Conservation (phyloP, 257 asterid genomes). For the Fraxinus americana region DNA sequence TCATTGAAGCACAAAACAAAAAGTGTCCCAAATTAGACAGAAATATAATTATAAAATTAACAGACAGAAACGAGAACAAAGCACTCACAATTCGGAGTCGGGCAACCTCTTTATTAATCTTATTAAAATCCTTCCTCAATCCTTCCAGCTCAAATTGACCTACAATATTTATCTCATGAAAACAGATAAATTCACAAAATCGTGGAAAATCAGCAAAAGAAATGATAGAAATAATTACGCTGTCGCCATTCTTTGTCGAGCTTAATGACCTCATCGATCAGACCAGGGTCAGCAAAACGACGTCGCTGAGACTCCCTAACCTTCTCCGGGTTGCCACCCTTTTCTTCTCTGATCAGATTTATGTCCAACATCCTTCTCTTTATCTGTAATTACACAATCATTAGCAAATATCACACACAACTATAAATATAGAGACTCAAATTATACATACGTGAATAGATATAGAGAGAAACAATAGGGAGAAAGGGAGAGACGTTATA, state of each 20-base stretch:
- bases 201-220: neutral
- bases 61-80: neutral
- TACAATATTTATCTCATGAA: conserved; percentile 36
- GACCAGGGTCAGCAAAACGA: conserved; percentile 57
- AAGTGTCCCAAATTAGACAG: neutral
- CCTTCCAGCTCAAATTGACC: conserved; percentile 86
- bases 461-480: neutral
- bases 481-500: neutral
- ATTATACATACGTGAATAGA: neutral
- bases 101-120: conserved; percentile 71
- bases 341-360: conserved; percentile 81
- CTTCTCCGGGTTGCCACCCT: conserved; percentile 80
- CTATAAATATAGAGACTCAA: neutral
- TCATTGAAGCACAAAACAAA: neutral
- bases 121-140: conserved; percentile 71
- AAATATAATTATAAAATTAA: neutral
- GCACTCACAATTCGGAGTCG: conserved; percentile 74
- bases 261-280: conserved; percentile 79
- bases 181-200: conserved; percentile 10
- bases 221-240: conserved; percentile 41
- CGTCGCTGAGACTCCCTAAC: conserved; percentile 88
- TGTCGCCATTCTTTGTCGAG: conserved; percentile 85
- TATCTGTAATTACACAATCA: neutral
- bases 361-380: conserved; percentile 73
- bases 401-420: neutral